A percentile compares a stretch with the other conserved stretches of the same genome.
Conservation (phyloP, 2,329 filamentous ascomycete species). For the Apiospora phragmitis region DNA sequence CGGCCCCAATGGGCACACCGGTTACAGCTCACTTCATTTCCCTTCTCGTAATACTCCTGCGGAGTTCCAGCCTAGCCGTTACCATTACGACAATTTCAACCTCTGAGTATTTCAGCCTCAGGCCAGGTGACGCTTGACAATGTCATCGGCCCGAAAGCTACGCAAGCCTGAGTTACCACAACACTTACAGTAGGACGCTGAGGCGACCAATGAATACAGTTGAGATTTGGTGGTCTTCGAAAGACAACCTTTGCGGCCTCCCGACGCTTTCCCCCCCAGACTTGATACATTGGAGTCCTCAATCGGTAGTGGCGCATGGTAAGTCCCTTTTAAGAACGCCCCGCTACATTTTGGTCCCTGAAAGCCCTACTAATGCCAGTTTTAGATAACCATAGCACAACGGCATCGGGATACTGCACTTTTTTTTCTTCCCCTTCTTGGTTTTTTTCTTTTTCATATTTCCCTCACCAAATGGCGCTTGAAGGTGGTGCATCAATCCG, state of each 20-base stretch:
- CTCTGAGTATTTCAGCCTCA: constrained; percentile 14
- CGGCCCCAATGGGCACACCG: constrained; percentile 12
- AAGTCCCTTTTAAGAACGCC: not conserved
- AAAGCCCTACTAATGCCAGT: not conserved
- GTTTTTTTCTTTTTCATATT: not conserved
- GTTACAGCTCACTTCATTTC: constrained; percentile 18
- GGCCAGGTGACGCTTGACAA: not conserved
- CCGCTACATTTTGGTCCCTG: not conserved
- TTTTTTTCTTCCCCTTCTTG: not conserved
- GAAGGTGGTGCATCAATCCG: not conserved
- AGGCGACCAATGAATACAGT: not conserved
- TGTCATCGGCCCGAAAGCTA: not conserved
- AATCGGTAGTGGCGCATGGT: not conserved
- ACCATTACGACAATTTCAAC: constrained; percentile 18
- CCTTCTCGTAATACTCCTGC: constrained; percentile 18
- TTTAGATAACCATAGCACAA: not conserved
- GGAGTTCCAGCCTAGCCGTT: constrained; percentile 16
- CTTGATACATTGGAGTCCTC: not conserved
- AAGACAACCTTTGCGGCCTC: not conserved
- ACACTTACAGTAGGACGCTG: not conserved
- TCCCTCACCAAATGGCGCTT: not conserved
- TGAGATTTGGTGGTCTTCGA: not conserved
- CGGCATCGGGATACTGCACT: not conserved
- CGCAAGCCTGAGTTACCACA: not conserved
- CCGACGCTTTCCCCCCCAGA: too few relatives aligned